Evolutionary conservation across 805 yeast species (phyloP).

Genomic region (Teunomyces atbi): DNA sequence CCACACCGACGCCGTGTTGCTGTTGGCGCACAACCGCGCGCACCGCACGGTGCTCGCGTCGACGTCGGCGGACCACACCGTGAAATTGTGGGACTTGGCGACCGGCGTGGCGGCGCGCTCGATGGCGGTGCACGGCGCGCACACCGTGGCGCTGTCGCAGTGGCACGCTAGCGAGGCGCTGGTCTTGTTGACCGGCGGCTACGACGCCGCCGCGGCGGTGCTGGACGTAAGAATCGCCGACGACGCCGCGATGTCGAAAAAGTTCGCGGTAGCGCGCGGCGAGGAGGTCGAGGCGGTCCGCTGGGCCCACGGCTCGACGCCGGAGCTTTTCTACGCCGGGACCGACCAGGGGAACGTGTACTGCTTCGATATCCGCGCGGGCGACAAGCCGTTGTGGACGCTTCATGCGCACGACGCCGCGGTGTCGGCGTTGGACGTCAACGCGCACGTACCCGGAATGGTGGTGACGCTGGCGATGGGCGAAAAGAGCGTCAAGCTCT

Average conservation of each 20-base stretch:
- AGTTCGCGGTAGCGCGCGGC: constrained; percentile 59
- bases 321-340: constrained; percentile 71
- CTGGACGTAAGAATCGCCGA: constrained; percentile 80
- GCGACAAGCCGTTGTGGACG: constrained; percentile 81
- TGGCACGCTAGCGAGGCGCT: constrained; percentile 76
- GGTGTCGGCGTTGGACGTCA: constrained; percentile 75
- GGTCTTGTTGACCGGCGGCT: constrained; percentile 85
- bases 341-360: constrained; percentile 89
- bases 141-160: constrained; percentile 78
- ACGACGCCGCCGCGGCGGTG: constrained; percentile 80
- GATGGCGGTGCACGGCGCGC: constrained; percentile 69
- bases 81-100: constrained; percentile 91
- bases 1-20: constrained; percentile 92
- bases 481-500: constrained; percentile 79
- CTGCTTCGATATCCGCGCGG: constrained; percentile 79
- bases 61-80: constrained; percentile 92
- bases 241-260: constrained; percentile 55
- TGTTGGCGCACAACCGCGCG: constrained; percentile 75
- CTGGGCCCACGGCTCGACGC: constrained; percentile 57
- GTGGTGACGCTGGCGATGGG: constrained; percentile 88
- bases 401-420: constrained; percentile 97
- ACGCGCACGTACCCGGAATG: constrained; percentile 65
- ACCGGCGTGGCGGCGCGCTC: constrained; percentile 76
- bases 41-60: constrained; percentile 88
- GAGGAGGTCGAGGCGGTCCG: constrained; percentile 83